These are phyloP conservation scores for Leavenworthia alabamica DNA, from an alignment of 345 rosid species.

Conservation along the genomic window DNA sequence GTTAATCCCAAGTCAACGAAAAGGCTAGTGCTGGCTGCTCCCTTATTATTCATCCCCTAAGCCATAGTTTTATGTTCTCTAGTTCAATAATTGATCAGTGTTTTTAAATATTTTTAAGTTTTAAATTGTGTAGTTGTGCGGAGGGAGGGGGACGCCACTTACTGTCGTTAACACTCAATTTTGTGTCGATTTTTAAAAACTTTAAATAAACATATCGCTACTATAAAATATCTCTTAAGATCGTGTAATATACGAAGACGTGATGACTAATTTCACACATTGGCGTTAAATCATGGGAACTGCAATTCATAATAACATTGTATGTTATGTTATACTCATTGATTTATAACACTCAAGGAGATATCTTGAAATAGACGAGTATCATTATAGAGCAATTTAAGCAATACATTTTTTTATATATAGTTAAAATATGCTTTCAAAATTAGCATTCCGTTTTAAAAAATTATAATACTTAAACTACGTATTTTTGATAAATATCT, in stretches of 20 bases:
- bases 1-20: conserved; percentile 12
- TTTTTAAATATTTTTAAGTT: background rate
- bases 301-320: background rate
- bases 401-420: background rate
- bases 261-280: background rate
- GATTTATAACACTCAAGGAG: background rate
- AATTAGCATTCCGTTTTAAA: background rate
- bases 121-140: background rate
- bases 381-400: background rate
- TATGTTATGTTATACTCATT: background rate
- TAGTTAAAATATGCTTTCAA: too few species aligned
- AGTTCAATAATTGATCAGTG: background rate
- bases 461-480: background rate
- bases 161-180: background rate
- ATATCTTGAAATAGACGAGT: background rate
- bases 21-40: background rate
- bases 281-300: background rate
- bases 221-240: background rate
- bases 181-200: background rate
- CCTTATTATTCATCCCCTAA: background rate
- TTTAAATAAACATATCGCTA: background rate
- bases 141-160: background rate
- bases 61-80: background rate
- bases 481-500: background rate
- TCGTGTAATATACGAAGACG: background rate